phyloP scores from a whole-genome alignment of 108 stramenopile species.

The Cyclotella baltica region DNA sequence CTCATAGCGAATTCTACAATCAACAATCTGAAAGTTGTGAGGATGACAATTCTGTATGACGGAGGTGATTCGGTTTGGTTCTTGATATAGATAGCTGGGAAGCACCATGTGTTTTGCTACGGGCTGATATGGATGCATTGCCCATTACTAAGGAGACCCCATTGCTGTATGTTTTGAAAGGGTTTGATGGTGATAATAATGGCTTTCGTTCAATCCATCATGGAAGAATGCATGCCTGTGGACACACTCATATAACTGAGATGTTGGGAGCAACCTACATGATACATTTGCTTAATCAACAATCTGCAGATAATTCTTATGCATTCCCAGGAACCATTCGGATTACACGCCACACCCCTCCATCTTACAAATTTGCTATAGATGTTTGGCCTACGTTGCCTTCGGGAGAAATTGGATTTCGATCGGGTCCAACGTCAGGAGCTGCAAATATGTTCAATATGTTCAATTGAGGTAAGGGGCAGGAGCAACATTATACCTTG shows the following conservation, averaged over 20 bases:
- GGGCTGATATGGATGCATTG: slow-evolving; percentile 96
- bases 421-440: slow-evolving; percentile 83
- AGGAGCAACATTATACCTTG: no score
- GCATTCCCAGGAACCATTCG: slow-evolving; percentile 76
- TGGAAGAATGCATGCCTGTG: slow-evolving; percentile 95
- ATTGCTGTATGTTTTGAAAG: slow-evolving; percentile 15
- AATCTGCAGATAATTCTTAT: slow-evolving; percentile 56
- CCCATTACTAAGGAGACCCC: slow-evolving; percentile 83
- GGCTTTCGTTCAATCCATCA: slow-evolving; percentile 51
- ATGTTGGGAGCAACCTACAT: slow-evolving; percentile 85
- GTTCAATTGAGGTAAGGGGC: slow-evolving; percentile 85
- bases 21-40: neutral
- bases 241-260: slow-evolving; percentile 93
- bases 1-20: slow-evolving; percentile 50
- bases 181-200: neutral
- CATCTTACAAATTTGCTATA: slow-evolving; percentile 83
- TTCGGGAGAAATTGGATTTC: slow-evolving; percentile 72
- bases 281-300: slow-evolving; percentile 9
- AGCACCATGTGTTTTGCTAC: slow-evolving; percentile 78
- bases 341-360: slow-evolving; percentile 63
- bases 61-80: slow-evolving; percentile 80
- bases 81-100: slow-evolving; percentile 80
- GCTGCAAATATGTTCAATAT: slow-evolving; percentile 84
- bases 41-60: slow-evolving; percentile 21
- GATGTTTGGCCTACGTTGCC: slow-evolving; percentile 76